phyloP scores from a whole-genome alignment of 495 filamentous ascomycete species.

The Penicillium roqueforti region DNA sequence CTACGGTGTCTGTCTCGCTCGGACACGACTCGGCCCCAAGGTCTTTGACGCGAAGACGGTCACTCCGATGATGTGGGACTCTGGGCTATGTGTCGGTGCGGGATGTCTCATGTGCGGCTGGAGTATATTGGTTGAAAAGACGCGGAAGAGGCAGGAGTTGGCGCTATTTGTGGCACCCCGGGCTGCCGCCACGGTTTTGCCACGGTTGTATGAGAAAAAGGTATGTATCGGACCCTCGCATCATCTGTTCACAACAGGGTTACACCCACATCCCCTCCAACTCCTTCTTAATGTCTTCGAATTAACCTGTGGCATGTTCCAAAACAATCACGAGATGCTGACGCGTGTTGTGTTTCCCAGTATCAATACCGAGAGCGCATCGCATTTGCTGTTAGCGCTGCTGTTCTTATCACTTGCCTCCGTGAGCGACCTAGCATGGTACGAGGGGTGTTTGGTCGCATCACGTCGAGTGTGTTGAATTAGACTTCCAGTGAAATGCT shows the following conservation, averaged over 20 bases:
- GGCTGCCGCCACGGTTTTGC: conserved; percentile 72
- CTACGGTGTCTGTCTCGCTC: conserved; percentile 79
- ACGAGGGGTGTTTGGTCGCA: conserved; percentile 67
- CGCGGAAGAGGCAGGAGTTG: conserved; percentile 68
- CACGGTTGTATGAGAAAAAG: conserved; percentile 64
- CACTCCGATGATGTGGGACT: conserved; percentile 57
- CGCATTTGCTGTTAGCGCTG: conserved; percentile 69
- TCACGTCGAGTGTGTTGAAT: conserved; percentile 55
- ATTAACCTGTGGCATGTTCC: conserved; percentile 6
- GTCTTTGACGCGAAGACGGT: conserved; percentile 53
- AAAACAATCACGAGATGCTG: conserved; percentile 17
- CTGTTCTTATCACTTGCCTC: conserved; percentile 68
- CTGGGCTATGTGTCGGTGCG: conserved; percentile 67
- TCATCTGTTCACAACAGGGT: conserved; percentile 18
- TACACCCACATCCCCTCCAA: conserved; percentile 17
- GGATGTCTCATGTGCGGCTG: conserved; percentile 81
- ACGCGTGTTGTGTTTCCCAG: conserved; percentile 35
- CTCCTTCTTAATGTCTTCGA: not conserved
- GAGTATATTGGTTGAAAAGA: conserved; percentile 74
- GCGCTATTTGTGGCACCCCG: conserved; percentile 82
- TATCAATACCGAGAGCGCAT: conserved; percentile 72
- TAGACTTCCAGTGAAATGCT: conserved; percentile 6
- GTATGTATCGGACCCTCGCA: conserved; percentile 32
- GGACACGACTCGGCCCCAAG: conserved; percentile 73
- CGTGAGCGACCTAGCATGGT: conserved; percentile 62